Base-by-base conservation (phyloP, 768 basidiomycete species). In the Mycena galopus region DNA sequence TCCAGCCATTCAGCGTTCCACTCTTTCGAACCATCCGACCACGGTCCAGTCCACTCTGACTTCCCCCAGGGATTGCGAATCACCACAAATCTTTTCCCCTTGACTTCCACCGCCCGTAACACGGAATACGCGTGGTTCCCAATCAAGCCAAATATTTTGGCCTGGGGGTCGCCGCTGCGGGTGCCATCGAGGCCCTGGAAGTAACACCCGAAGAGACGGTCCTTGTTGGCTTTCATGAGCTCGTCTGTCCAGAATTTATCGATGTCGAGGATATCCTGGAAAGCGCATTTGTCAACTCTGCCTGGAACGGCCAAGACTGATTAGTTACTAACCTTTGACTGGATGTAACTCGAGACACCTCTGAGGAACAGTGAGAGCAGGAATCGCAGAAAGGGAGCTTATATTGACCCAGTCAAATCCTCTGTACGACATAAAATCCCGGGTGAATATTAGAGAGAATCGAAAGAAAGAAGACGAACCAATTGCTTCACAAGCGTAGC, bases 41-140 rank as follows among this genome's bases (percentile, higher is more conserved):
- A 89, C 0, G 84, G 80, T 3, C 88, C 88, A 5, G 81, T 85
- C 87, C 88, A 89, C 61, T 87, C 86, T 21, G 80, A 80, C n/a
- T n/a, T n/a, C n/a, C 87, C 88, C 88, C 88, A 89, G 0, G 89
- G 89, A 73, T 89, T 88, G 17, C 88, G 82, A 35, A 89, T 71
- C 8, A 88, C 85, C 14, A 89, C 79, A 63, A 90, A 89, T 11
- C 86, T 83, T 64, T 88, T 89, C 7, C 84, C 88, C 1, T 81
- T 82, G 58, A 81, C 80, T 69, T 89, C 88, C 3, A 84, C 79
- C 0, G 88, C 87, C 16, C 82, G 80, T 32, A 90, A 78, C 16
- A 90, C 84, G 2, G 87, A 86, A 69, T 90, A 88, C 0, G 88
- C 86, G 65, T 88, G 87, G 32, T 78, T 77, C 1, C 83, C 82